A percentile compares a stretch with the other conserved stretches of the same genome.
Conservation (phyloP, 1,139 yeast species). For the Candida glucosophila region DNA sequence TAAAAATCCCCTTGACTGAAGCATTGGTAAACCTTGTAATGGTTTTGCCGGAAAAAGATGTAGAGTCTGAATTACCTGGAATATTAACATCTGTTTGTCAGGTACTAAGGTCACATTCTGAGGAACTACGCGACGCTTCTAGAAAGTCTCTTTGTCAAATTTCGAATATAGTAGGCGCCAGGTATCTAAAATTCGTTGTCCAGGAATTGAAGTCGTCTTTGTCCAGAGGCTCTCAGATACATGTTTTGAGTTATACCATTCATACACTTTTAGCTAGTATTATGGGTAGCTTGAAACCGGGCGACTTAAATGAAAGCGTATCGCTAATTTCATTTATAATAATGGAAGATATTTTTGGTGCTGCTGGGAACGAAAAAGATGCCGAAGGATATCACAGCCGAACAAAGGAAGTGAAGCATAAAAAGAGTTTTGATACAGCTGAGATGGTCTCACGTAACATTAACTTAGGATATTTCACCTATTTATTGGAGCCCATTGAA, state of each 20-base stretch:
- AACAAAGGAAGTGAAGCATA: constrained; percentile 85
- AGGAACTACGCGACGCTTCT: constrained; percentile 81
- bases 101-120: constrained; percentile 76
- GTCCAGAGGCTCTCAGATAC: constrained; percentile 87
- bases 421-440: constrained; percentile 82
- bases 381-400: constrained; percentile 83
- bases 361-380: constrained; percentile 90
- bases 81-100: constrained; percentile 80
- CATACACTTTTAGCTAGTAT: constrained; percentile 62
- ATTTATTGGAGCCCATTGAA: constrained; percentile 63
- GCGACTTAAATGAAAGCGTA: constrained; percentile 70
- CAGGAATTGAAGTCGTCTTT: constrained; percentile 74
- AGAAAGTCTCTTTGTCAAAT: constrained; percentile 70
- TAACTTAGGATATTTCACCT: constrained; percentile 49
- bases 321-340: constrained; percentile 56
- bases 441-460: constrained; percentile 67
- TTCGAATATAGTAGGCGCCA: constrained; percentile 58
- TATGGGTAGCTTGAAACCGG: constrained; percentile 40
- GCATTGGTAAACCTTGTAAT: constrained; percentile 67
- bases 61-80: constrained; percentile 65
- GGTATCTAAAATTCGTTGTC: constrained; percentile 64
- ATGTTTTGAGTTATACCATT: constrained; percentile 81
- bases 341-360: constrained; percentile 92
- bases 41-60: constrained; percentile 50
- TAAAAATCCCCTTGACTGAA: constrained; percentile 74